Evolutionary conservation across 164 flowering plant species (phyloP).

Genomic region (Echeveria elegans): DNA sequence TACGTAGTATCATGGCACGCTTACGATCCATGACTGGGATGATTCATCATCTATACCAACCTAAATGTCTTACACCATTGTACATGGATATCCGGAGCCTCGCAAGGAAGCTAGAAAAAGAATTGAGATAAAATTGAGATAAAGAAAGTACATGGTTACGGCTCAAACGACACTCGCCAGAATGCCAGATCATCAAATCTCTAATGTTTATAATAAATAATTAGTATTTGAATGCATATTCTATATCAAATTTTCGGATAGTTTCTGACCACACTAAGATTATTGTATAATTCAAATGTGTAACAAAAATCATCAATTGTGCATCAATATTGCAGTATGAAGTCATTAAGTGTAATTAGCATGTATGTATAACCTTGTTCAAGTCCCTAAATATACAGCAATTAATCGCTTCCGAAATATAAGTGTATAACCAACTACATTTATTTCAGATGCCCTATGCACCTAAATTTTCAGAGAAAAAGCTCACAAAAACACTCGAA

Average conservation of each 20-base stretch:
- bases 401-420: neutral
- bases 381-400: neutral
- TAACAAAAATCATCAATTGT: too few relatives aligned
- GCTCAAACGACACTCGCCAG: too few relatives aligned
- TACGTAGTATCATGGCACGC: neutral
- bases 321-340: neutral
- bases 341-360: neutral
- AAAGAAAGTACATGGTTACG: too few relatives aligned
- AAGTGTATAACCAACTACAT: neutral
- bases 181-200: too few relatives aligned
- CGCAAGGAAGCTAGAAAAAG: neutral
- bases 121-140: too few relatives aligned
- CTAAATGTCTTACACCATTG: neutral
- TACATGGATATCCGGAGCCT: neutral
- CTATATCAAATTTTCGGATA: too few relatives aligned
- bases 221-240: too few relatives aligned
- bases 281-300: too few relatives aligned
- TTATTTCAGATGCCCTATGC: neutral
- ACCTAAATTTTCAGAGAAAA: neutral
- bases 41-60: conserved; percentile 4
- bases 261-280: too few relatives aligned
- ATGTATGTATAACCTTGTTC: neutral
- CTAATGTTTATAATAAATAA: too few relatives aligned
- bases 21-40: neutral
- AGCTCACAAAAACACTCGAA: neutral